Conservation (phyloP, 768 basidiomycete genomes). For the Macrocybe gigantea region DNA sequence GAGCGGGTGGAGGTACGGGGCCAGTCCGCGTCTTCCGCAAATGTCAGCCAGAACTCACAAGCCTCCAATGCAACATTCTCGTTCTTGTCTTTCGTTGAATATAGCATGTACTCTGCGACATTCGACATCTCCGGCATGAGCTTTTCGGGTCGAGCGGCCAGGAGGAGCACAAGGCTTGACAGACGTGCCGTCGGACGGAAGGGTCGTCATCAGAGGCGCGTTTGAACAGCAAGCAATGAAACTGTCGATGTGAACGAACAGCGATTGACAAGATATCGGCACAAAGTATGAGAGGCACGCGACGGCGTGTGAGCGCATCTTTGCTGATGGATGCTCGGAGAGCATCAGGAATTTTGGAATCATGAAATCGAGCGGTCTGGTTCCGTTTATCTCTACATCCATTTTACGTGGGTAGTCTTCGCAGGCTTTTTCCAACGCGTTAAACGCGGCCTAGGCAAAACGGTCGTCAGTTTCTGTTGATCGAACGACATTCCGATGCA, state of each 20-base stretch:
- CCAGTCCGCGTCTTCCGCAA: constrained; percentile 92
- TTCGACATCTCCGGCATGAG: constrained; percentile 93
- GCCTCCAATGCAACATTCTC: constrained; percentile 96
- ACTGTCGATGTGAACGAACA: constrained; percentile 86
- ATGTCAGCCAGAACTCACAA: constrained; percentile 99
- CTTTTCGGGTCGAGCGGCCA: constrained; percentile 91
- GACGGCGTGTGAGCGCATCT: constrained; percentile 91
- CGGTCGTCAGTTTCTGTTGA: constrained; percentile 7
- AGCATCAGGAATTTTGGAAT: constrained; percentile 91
- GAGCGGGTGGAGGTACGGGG: constrained; percentile 77
- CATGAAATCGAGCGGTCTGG: constrained; percentile 93
- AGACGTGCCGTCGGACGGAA: constrained; percentile 93
- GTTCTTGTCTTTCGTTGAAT: constrained; percentile 96
- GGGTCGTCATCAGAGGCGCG: constrained; percentile 91
- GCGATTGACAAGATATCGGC: constrained; percentile 78
- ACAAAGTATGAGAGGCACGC: constrained; percentile 95
- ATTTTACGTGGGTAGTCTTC: constrained; percentile 96
- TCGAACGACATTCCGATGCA: constrained; percentile 5
- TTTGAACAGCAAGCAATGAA: constrained; percentile 94
- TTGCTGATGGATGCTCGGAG: constrained; percentile 77
- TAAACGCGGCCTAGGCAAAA: constrained; percentile 72
- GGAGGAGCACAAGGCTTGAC: constrained; percentile 92
- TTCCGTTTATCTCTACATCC: constrained; percentile 89
- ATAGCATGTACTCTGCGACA: constrained; percentile 98
- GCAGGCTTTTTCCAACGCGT: constrained; percentile 90